These are phyloP conservation scores for Sporopachydermia quercuum DNA, from an alignment of 805 yeast species.

Conservation along the genomic window DNA sequence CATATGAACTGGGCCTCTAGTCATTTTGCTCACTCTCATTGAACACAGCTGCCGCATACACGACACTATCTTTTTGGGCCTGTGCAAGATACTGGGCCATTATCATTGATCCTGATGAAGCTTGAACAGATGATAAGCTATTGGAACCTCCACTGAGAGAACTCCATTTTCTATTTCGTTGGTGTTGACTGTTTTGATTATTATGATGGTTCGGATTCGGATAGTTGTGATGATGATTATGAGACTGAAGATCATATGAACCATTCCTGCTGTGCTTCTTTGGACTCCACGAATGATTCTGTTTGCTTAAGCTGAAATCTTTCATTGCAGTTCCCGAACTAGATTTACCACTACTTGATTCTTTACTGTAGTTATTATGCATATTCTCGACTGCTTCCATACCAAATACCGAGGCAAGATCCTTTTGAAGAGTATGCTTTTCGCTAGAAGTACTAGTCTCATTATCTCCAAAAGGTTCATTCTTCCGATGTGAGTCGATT, in stretches of 20 bases:
- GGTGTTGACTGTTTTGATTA: background rate
- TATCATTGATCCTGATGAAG: conserved; percentile 49
- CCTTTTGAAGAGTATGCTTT: too few relatives aligned
- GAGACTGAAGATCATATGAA: background rate
- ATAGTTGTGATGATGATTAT: background rate
- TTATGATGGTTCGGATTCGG: background rate
- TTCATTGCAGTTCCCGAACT: background rate
- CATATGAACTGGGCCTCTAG: too few relatives aligned
- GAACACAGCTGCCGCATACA: conserved; percentile 19
- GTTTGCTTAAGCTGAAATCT: too few relatives aligned
- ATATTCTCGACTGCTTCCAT: background rate
- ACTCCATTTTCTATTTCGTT: background rate
- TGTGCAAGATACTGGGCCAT: conserved; percentile 72
- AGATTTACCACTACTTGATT: background rate
- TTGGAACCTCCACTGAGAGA: too few relatives aligned
- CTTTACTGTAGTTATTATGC: background rate
- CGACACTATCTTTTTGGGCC: conserved; percentile 43
- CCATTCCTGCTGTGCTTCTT: too few relatives aligned
- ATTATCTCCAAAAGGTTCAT: background rate
- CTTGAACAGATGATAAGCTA: conserved; percentile 3
- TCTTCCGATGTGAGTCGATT: conserved; percentile 5
- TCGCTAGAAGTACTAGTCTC: too few relatives aligned
- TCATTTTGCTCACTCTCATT: too few relatives aligned
- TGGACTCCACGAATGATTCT: too few relatives aligned
- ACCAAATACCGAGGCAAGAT: background rate